Conservation (phyloP, 2,329 filamentous ascomycete genomes). For the Pestalotiopsis sp. region DNA sequence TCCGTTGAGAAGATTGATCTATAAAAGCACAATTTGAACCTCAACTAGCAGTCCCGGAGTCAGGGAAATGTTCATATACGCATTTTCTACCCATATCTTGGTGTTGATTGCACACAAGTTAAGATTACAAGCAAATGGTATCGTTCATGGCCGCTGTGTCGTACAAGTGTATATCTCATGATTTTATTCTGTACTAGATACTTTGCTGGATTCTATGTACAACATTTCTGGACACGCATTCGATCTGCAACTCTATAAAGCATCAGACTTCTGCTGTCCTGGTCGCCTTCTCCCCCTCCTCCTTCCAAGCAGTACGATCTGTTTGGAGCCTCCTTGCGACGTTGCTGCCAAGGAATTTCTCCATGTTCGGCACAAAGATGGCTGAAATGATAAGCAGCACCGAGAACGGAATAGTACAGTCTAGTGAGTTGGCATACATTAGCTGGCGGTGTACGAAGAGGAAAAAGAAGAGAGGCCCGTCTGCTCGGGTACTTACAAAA, state of each 20-base stretch:
- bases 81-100: no score
- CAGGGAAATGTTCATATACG: background rate
- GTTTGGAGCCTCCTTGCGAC: slow-evolving; percentile 46
- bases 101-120: no score
- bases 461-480: background rate
- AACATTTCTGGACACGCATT: background rate
- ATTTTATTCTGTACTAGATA: no score
- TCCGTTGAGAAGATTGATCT: no score
- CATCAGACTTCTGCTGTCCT: background rate
- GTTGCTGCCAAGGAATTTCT: slow-evolving; percentile 44
- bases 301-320: slow-evolving; percentile 16
- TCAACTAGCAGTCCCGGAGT: background rate
- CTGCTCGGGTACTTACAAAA: slow-evolving; percentile 29
- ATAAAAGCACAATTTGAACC: background rate
- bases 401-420: slow-evolving; percentile 35
- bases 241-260: background rate
- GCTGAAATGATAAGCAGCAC: slow-evolving; percentile 38
- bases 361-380: slow-evolving; percentile 42
- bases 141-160: no score
- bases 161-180: no score
- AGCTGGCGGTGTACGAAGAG: background rate
- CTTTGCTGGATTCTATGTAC: background rate
- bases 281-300: background rate
- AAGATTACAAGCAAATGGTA: no score
- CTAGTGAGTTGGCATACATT: background rate